Evolutionary conservation across 805 yeast species (phyloP).

Genomic region (Starmerella apicola): DNA sequence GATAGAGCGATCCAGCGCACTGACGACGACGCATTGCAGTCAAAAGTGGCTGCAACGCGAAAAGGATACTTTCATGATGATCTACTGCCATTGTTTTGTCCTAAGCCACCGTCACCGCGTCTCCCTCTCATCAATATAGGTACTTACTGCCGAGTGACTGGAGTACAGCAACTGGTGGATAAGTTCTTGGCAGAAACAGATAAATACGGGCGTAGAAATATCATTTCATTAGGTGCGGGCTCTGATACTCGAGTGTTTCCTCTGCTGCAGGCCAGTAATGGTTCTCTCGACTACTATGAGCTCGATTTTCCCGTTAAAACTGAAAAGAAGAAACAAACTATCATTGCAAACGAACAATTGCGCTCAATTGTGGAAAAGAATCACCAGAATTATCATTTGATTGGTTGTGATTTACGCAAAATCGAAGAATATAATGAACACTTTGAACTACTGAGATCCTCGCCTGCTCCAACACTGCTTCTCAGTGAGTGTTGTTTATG

Average conservation of each 20-base stretch:
- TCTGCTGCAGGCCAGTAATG: constrained; percentile 29
- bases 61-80: constrained; percentile 37
- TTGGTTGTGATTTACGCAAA: constrained; percentile 43
- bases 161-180: constrained; percentile 34
- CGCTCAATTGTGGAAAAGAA: constrained; percentile 22
- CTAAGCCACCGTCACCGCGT: constrained; percentile 27
- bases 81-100: constrained; percentile 20
- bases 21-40: constrained; percentile 48
- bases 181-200: constrained; percentile 26
- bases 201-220: constrained; percentile 27
- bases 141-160: constrained; percentile 39
- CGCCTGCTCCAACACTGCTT: constrained; percentile 42
- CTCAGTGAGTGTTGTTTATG: constrained; percentile 70
- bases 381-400: constrained; percentile 35
- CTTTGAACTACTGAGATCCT: constrained; percentile 1
- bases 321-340: constrained; percentile 39
- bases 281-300: constrained; percentile 39
- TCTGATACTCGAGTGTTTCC: constrained; percentile 60
- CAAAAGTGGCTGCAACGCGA: constrained; percentile 36
- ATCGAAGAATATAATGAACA: constrained; percentile 24
- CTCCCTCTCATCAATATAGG: constrained; percentile 53
- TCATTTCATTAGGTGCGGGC: constrained; percentile 69
- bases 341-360: constrained; percentile 29
- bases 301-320: constrained; percentile 50
- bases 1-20: constrained; percentile 39